phyloP scores from a whole-genome alignment of 2,329 filamentous ascomycete species.

The Juglanconis oblonga region DNA sequence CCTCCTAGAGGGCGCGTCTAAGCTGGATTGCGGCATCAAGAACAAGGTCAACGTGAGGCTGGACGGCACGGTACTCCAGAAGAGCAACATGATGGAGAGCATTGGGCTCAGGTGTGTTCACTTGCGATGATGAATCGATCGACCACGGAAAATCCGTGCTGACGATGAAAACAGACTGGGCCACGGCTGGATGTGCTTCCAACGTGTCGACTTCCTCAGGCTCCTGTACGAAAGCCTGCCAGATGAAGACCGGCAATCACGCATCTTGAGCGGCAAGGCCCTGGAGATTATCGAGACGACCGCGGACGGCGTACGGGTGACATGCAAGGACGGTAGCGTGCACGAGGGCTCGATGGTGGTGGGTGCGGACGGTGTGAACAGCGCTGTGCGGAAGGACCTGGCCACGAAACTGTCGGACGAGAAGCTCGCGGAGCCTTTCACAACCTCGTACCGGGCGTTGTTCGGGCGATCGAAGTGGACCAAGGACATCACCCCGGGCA shows the following conservation, averaged over 20 bases:
- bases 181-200: conserved; percentile 23
- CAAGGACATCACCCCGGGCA: conserved; percentile 3
- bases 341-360: conserved; percentile 25
- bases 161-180: conserved; percentile 20
- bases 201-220: conserved; percentile 19
- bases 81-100: conserved; percentile 21
- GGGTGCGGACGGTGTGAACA: conserved; percentile 26
- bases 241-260: conserved; percentile 8
- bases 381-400: conserved; percentile 22
- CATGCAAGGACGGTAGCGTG: conserved; percentile 21
- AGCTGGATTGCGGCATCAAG: conserved; percentile 17
- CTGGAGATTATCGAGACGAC: conserved; percentile 19
- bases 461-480: conserved; percentile 16
- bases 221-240: conserved; percentile 23
- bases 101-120: conserved; percentile 15
- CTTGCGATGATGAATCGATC: neutral
- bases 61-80: conserved; percentile 19
- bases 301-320: conserved; percentile 20
- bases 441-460: conserved; percentile 18
- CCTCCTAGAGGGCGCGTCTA: conserved; percentile 21
- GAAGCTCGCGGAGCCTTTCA: conserved; percentile 16
- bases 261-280: conserved; percentile 20
- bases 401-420: conserved; percentile 9
- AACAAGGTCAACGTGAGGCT: conserved; percentile 19
- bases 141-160: neutral